Evolutionary conservation across 371 early-diverging fungal genomes (phyloP).

Genomic region (Mucor lusitanicus): DNA sequence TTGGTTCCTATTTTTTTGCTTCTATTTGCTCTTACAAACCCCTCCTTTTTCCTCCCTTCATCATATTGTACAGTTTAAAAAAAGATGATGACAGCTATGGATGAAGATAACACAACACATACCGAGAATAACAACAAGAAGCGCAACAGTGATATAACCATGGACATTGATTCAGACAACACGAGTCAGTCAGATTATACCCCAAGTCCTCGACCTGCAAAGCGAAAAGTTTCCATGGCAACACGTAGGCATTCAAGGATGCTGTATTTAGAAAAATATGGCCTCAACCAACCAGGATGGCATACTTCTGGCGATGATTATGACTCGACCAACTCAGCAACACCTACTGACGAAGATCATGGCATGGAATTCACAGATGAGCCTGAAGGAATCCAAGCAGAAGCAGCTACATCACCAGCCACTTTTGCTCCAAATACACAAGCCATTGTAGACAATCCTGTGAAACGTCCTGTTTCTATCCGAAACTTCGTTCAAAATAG

Average conservation of each 20-base stretch:
- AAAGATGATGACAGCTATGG: constrained; percentile 1
- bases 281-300: constrained; percentile 30
- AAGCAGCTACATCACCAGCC: not conserved
- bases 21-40: not conserved
- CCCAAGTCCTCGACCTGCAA: constrained; percentile 1
- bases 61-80: not conserved
- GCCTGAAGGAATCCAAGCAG: constrained; percentile 3
- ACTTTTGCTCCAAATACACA: constrained; percentile 10
- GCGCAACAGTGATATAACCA: not conserved
- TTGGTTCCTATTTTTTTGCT: not conserved
- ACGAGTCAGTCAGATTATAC: constrained; percentile 13
- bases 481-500: constrained; percentile 27
- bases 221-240: constrained; percentile 16
- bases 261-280: constrained; percentile 35
- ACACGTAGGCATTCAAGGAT: constrained; percentile 27
- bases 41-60: not conserved
- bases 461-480: constrained; percentile 33
- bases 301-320: constrained; percentile 18
- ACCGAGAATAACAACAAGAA: not conserved
- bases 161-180: constrained; percentile 3
- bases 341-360: not conserved
- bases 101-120: not conserved
- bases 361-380: constrained; percentile 11
- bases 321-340: not conserved
- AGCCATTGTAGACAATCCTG: constrained; percentile 3